Percentiles rank a stretch among this genome's conserved stretches.
These are phyloP conservation scores for Usnea hakonensis DNA, from an alignment of 495 filamentous ascomycete genomes.

Conservation along the genomic window DNA sequence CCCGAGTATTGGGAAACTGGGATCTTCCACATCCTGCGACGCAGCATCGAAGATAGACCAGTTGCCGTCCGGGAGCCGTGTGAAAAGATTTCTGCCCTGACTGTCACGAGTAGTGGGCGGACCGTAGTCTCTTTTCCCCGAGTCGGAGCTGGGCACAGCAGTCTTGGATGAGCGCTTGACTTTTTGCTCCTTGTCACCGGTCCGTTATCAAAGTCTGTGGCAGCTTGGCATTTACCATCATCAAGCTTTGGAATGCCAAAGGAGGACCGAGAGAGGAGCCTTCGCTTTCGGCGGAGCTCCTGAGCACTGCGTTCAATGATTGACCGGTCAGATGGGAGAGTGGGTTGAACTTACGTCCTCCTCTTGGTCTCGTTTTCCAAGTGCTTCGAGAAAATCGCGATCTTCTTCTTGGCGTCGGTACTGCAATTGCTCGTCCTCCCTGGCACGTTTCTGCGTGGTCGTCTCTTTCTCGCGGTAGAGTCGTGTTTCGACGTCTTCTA, in stretches of 20 bases:
- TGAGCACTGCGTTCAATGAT: neutral
- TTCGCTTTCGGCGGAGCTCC: neutral
- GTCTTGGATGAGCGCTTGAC: neutral
- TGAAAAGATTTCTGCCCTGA: slow-evolving; percentile 39
- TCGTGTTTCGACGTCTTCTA: neutral
- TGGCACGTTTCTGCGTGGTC: too few relatives aligned
- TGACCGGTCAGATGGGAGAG: neutral
- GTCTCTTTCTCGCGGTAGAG: neutral
- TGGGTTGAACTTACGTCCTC: neutral
- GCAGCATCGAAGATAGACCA: slow-evolving; percentile 43
- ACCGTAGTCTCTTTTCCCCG: slow-evolving; percentile 24
- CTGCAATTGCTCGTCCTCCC: neutral
- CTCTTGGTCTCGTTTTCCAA: neutral
- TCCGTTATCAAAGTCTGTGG: neutral
- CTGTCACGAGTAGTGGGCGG: slow-evolving; percentile 41
- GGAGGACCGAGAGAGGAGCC: neutral
- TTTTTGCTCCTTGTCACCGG: slow-evolving; percentile 3
- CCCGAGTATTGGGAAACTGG: slow-evolving; percentile 26
- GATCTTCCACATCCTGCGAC: slow-evolving; percentile 39
- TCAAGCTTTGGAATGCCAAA: neutral
- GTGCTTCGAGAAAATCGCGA: neutral
- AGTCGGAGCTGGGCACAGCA: neutral
- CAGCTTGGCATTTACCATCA: neutral
- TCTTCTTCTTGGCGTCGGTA: neutral
- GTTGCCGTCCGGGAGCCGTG: slow-evolving; percentile 41